phyloP scores from a whole-genome alignment of 345 rosid genomes.

The Eucalyptus lansdowneana region DNA sequence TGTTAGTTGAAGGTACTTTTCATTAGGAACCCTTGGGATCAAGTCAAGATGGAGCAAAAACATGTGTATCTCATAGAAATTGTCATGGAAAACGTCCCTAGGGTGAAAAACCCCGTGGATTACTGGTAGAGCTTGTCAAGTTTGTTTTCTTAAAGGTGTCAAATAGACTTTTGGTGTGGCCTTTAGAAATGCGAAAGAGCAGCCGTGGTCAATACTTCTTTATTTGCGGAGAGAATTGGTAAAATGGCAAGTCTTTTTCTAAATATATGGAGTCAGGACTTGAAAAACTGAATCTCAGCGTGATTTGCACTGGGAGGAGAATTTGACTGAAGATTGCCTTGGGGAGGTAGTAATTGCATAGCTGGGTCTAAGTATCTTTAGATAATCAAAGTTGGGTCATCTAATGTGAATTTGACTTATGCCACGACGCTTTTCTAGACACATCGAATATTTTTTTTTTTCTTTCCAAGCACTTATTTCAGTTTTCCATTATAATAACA shows the following conservation, averaged over 20 bases:
- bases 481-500: not conserved
- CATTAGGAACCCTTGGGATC: not conserved
- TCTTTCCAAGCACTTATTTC: not conserved
- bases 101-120: not conserved
- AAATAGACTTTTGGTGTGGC: not conserved
- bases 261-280: not conserved
- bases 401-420: not conserved
- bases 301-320: not conserved
- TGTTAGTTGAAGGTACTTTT: not conserved
- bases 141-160: not conserved
- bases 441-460: not conserved
- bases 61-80: not conserved
- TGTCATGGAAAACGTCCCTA: not conserved
- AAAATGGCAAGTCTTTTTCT: not conserved
- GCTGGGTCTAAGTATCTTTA: not conserved
- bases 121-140: not conserved
- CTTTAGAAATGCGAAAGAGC: not conserved
- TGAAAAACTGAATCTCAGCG: not conserved
- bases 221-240: not conserved
- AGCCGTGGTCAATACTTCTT: not conserved
- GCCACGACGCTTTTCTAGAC: not conserved
- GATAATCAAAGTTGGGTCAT: not conserved
- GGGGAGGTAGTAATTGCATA: not conserved
- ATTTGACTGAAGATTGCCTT: not conserved
- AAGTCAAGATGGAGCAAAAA: not conserved